Evolutionary conservation across 768 basidiomycete species (phyloP), one percentile per base, ranked within the genome.

Genomic region (Neoboletus brunneissimus): DNA sequence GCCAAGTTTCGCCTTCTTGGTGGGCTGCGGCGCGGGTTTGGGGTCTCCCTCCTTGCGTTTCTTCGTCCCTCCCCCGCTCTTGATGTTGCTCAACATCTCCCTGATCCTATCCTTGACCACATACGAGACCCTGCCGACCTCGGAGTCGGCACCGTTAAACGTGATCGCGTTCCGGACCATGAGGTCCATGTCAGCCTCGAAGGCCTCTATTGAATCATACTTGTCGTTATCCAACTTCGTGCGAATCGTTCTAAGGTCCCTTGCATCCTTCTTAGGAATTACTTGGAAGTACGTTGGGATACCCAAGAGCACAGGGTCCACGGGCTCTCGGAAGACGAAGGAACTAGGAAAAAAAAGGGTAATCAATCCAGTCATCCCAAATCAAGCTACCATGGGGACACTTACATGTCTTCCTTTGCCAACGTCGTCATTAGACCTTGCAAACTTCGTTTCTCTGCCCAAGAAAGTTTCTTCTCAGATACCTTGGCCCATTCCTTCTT

Each of bases 211-310:
- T 3, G 84, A 81, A 32, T 88, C 85, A 69, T 95, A 95, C 71
- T 87, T 88, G 75, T 94, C 93, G 34, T 74, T 75, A 55, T 93
- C 89, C 56, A 98, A 77, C 69, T 88, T 93, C 64, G 79, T 79
- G 58, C 87, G 82, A 65, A 98, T 95, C 48, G 87, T 88, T 59
- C 78, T 75, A 53, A 98, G 75, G 72, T 98, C 96, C 43, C 96
- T 85, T 3, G 92, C 91, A 60, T 95, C 85, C 67, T 89, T 91
- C 58, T 78, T 81, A 5, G 88, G 86, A 61, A 98, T 91, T 54
- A 95, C 75, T 34, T 94, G 85, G 70, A 87, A 89, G 68, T 98
- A 98, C 10, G 86, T 84, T 8, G 95, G 96, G 49, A 98, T 91
- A 6, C 82, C 84, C 34, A 95, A 75, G 3, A 79, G 73, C 20